Evolutionary conservation across 2,329 filamentous ascomycete genomes (phyloP).

Genomic region (Coleophoma cylindrospora): DNA sequence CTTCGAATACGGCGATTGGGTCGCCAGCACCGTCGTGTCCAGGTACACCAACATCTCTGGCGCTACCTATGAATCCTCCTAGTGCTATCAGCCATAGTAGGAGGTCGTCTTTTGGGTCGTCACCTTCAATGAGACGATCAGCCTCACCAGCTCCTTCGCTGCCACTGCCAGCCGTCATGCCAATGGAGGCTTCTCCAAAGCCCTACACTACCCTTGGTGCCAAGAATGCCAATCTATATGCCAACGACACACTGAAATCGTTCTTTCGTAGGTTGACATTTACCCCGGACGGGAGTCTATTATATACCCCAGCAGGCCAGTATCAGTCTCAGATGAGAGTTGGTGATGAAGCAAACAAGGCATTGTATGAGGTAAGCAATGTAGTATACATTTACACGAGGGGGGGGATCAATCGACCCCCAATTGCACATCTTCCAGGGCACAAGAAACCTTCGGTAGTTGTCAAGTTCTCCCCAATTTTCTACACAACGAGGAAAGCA

Average conservation of each 20-base stretch:
- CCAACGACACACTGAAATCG: conserved; percentile 93
- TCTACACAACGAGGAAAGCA: conserved; percentile 73
- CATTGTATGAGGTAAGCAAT: conserved; percentile 82
- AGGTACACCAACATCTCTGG: conserved; percentile 84
- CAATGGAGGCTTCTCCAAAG: conserved; percentile 83
- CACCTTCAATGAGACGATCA: conserved; percentile 71
- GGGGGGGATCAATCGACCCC: conserved; percentile 93
- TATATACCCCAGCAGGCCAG: conserved; percentile 92
- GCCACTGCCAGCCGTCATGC: conserved; percentile 92
- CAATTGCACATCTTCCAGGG: conserved; percentile 88
- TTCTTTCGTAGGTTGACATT: conserved; percentile 95
- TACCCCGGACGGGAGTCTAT: conserved; percentile 87
- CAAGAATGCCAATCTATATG: conserved; percentile 86
- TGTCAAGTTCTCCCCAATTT: conserved; percentile 86
- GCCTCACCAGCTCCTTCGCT: conserved; percentile 91
- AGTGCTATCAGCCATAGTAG: conserved; percentile 84
- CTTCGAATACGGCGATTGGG: conserved; percentile 51
- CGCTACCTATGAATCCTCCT: conserved; percentile 94
- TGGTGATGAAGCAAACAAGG: conserved; percentile 63
- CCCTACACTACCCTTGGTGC: conserved; percentile 57
- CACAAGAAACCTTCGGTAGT: conserved; percentile 98
- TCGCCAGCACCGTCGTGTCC: conserved; percentile 89
- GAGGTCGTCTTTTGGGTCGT: conserved; percentile 85
- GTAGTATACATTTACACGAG: conserved; percentile 98
- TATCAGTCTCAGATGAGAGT: conserved; percentile 73